These are phyloP conservation scores for Macroventuria anomochaeta DNA, from an alignment of 2,329 filamentous ascomycete species.

Conservation along the genomic window DNA sequence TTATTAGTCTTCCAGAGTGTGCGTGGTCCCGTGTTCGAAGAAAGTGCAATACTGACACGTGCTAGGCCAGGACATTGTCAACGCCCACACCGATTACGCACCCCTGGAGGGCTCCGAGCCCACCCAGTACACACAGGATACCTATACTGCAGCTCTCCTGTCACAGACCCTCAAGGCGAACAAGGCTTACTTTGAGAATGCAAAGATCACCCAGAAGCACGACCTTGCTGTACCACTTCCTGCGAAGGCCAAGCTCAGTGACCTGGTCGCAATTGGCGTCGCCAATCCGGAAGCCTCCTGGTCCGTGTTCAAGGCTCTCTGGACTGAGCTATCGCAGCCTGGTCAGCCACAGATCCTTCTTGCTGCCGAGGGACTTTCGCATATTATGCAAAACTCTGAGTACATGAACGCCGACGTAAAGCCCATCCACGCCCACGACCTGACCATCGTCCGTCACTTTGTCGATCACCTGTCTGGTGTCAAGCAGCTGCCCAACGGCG, in stretches of 20 bases:
- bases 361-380: slow-evolving; percentile 77
- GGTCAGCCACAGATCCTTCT: slow-evolving; percentile 72
- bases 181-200: slow-evolving; percentile 63
- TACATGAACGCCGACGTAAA: slow-evolving; percentile 77
- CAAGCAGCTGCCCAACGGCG: slow-evolving; percentile 70
- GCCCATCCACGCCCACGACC: slow-evolving; percentile 83
- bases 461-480: slow-evolving; percentile 66
- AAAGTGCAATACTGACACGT: slow-evolving; percentile 21
- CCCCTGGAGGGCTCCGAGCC: slow-evolving; percentile 65
- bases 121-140: slow-evolving; percentile 74
- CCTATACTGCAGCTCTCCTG: slow-evolving; percentile 77
- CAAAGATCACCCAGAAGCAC: slow-evolving; percentile 61
- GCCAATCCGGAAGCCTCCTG: slow-evolving; percentile 79
- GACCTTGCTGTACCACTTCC: slow-evolving; percentile 66
- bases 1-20: slow-evolving; percentile 91
- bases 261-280: slow-evolving; percentile 71
- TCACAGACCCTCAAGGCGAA: slow-evolving; percentile 77
- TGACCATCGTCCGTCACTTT: slow-evolving; percentile 78
- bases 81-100: slow-evolving; percentile 80
- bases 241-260: slow-evolving; percentile 66
- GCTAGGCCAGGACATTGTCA: slow-evolving; percentile 79
- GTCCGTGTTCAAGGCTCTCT: slow-evolving; percentile 80
- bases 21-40: slow-evolving; percentile 36
- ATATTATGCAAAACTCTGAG: slow-evolving; percentile 78
- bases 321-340: slow-evolving; percentile 73